Evolutionary conservation across 2,329 filamentous ascomycete species (phyloP), one percentile per base, ranked within the genome.

Genomic region (Catunica adiposa): DNA sequence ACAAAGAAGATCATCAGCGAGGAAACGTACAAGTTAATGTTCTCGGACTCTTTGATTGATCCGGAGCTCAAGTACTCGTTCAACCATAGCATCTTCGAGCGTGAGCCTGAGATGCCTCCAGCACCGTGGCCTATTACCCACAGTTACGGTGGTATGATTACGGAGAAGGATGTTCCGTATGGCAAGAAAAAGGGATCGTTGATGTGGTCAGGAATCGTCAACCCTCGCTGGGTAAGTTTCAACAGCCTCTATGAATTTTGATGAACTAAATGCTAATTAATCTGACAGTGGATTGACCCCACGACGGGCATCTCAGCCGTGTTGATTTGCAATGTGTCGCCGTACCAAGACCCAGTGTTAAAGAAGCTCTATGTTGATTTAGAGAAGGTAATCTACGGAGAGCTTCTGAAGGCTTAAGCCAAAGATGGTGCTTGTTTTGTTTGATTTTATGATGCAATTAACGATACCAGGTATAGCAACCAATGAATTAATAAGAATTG

Each of bases 171-270:
- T 54, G 62, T 68, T 6, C 64, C 66, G 0, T 68, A 67, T 0
- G 71, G 70, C 64, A 63, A 71, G 38, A 65, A 62, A 50, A 68
- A 66, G 60, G 70, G 70, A 0, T 72, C 69, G 34, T 57, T 74
- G 56, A 69, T 66, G 62, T 74, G 71, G 71, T 63, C 63, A n/a
- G 72, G 72, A 34, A 66, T 69, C 58, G 62, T 61, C 22, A 72
- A 72, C 56, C 64, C 66, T 17, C 66, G 66, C 56, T 74, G 71
- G 71, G 69, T 70, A 60, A 64, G 68, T 65, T 17, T 37, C 31
- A 8, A 38, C 17, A 25, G 25, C 15, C 5, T 29, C 7, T 20
- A 14, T 34, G 31, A 11, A 17, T n/a, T 20, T 25, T 31, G 1
- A 54, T 22, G 5, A 14, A 42, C 34, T 37, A 46, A 6, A 17